Conservation (phyloP, 345 rosid genomes). For the Salix viminalis region DNA sequence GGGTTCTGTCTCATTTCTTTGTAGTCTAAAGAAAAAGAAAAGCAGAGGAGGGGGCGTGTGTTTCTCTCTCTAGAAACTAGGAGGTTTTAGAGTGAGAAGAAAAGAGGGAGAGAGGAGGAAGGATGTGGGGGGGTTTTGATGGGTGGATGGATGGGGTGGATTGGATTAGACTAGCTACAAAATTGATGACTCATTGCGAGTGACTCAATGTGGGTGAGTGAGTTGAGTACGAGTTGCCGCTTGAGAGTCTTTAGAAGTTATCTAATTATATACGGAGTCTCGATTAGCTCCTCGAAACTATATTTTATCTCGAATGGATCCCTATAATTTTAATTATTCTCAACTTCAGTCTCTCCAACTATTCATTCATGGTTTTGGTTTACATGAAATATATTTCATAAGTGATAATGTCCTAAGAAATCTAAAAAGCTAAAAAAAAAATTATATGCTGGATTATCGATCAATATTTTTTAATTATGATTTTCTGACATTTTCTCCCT, state of each 20-base stretch:
- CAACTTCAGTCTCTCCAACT: background rate
- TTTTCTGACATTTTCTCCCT: too few species aligned
- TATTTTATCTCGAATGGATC: background rate
- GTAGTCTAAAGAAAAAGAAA: background rate
- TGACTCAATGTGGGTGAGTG: background rate
- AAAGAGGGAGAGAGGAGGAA: background rate
- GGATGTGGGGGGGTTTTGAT: background rate
- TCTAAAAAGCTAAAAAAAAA: too few species aligned
- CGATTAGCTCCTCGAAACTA: background rate
- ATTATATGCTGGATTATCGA: too few species aligned
- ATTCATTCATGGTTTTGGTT: too few species aligned
- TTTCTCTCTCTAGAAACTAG: conserved; percentile 12
- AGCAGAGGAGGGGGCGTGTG: background rate
- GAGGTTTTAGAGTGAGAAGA: background rate
- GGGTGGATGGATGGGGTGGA: background rate
- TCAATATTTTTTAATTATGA: too few species aligned
- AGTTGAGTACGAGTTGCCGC: background rate
- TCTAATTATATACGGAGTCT: background rate
- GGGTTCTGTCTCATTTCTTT: background rate
- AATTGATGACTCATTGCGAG: background rate
- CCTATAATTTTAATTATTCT: background rate
- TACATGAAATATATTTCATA: too few species aligned
- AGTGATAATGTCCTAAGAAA: too few species aligned
- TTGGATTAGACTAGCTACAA: background rate
- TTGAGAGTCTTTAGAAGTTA: background rate